Evolutionary conservation across 495 filamentous ascomycete genomes (phyloP).

Genomic region (Lasiosphaeria hispida): DNA sequence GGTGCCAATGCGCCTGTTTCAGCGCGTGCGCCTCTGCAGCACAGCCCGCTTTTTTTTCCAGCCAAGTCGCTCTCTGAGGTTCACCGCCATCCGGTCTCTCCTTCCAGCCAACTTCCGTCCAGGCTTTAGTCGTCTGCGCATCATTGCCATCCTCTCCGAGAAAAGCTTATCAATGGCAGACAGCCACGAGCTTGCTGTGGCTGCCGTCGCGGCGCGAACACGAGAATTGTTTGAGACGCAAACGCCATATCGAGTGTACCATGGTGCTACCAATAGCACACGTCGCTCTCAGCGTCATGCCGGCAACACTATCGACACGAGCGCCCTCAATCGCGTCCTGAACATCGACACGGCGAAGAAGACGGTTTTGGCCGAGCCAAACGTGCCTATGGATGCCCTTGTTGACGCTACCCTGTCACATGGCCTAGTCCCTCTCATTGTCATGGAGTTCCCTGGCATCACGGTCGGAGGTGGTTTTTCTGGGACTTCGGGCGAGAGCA

Average conservation of each 20-base stretch:
- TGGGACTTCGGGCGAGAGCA: constrained; percentile 60
- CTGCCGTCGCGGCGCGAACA: background rate
- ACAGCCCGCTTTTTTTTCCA: too few species aligned
- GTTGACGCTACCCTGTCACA: constrained; percentile 50
- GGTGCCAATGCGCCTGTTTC: too few species aligned
- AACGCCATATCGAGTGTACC: constrained; percentile 63
- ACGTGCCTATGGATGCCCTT: constrained; percentile 62
- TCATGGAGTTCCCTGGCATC: constrained; percentile 66
- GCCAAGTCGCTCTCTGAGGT: background rate
- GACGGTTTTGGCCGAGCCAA: constrained; percentile 59
- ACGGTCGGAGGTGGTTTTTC: constrained; percentile 64
- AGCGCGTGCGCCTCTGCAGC: too few species aligned
- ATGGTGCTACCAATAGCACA: constrained; percentile 75
- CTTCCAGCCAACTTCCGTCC: background rate
- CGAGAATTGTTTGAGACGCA: background rate
- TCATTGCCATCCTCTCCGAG: too few species aligned
- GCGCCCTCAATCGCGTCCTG: constrained; percentile 52
- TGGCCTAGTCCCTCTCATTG: constrained; percentile 55
- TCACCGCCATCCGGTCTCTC: background rate
- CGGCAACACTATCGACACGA: constrained; percentile 55
- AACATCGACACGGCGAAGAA: constrained; percentile 43
- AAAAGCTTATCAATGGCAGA: too few species aligned
- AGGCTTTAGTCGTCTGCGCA: too few species aligned
- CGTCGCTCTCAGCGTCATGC: constrained; percentile 41
- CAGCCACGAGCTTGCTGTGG: background rate